Percentiles rank a stretch among this genome's conserved stretches.
phyloP scores from a whole-genome alignment of 257 asterid genomes.

The Nyctanthes arbortristis region DNA sequence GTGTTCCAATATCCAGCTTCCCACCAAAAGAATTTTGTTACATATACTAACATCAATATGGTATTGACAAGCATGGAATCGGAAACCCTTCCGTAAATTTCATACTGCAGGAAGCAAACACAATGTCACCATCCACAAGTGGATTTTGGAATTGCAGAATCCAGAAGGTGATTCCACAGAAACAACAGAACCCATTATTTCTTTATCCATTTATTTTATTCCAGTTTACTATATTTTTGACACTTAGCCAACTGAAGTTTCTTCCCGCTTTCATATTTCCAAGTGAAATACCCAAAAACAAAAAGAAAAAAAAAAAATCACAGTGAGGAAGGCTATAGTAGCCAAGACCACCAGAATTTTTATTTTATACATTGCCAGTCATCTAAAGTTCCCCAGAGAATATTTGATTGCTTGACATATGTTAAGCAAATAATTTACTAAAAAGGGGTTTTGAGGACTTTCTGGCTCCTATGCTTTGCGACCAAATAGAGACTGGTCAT shows the following conservation, averaged over 20 bases:
- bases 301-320: too few relatives aligned
- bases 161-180: too few relatives aligned
- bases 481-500: conserved; percentile 4
- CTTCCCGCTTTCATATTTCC: too few relatives aligned
- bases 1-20: conserved; percentile 99
- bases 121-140: conserved; percentile 16
- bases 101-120: conserved; percentile 55
- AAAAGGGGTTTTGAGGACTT: background rate
- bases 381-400: background rate
- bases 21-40: conserved; percentile 98
- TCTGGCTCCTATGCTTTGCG: background rate
- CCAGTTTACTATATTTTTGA: too few relatives aligned
- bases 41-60: conserved; percentile 75
- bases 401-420: background rate
- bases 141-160: conserved; percentile 19
- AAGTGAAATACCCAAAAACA: too few relatives aligned
- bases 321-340: too few relatives aligned
- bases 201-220: too few relatives aligned
- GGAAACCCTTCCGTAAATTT: conserved; percentile 69
- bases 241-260: too few relatives aligned
- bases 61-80: conserved; percentile 92
- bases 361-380: too few relatives aligned
- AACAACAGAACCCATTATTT: too few relatives aligned
- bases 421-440: too few relatives aligned
- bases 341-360: too few relatives aligned